A percentile compares a stretch with the other conserved stretches of the same genome.
Conservation (phyloP, 441 rosid genomes). For the Mallotus japonicus region DNA sequence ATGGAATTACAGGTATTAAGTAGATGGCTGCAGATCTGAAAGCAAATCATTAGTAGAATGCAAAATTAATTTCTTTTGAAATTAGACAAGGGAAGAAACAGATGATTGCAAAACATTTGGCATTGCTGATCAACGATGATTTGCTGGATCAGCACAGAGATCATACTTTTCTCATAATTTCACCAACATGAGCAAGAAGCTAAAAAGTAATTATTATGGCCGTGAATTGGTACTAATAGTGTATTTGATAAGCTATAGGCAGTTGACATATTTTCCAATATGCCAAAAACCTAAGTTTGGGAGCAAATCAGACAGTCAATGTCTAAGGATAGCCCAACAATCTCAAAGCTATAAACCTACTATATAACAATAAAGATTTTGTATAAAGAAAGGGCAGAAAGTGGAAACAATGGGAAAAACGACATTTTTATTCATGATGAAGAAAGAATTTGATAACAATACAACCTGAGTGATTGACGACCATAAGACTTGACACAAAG, state of each 20-base stretch:
- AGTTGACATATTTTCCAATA: neutral
- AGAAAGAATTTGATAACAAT: slow-evolving; percentile 5
- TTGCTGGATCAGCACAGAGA: neutral
- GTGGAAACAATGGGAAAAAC: neutral
- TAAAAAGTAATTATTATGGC: neutral
- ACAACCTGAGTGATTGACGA: slow-evolving; percentile 56
- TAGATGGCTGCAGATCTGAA: slow-evolving; percentile 73
- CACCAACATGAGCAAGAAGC: neutral
- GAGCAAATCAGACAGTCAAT: neutral
- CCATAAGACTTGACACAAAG: slow-evolving; percentile 45
- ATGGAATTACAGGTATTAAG: slow-evolving; percentile 67
- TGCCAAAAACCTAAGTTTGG: too few relatives aligned
- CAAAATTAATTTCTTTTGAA: neutral
- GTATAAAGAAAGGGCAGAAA: neutral
- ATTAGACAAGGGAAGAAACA: neutral
- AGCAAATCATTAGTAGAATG: slow-evolving; percentile 32
- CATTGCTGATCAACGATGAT: neutral
- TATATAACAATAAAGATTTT: too few relatives aligned
- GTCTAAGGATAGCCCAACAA: neutral
- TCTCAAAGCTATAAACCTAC: neutral
- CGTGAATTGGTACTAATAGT: neutral
- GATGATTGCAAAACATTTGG: neutral
- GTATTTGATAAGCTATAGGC: neutral
- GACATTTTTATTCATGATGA: neutral
- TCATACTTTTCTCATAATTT: neutral